A percentile compares a stretch with the other conserved stretches of the same genome.
Evolutionary conservation across 1,139 yeast species (phyloP).

Genomic region (Suzukiozyma palmioleophila): DNA sequence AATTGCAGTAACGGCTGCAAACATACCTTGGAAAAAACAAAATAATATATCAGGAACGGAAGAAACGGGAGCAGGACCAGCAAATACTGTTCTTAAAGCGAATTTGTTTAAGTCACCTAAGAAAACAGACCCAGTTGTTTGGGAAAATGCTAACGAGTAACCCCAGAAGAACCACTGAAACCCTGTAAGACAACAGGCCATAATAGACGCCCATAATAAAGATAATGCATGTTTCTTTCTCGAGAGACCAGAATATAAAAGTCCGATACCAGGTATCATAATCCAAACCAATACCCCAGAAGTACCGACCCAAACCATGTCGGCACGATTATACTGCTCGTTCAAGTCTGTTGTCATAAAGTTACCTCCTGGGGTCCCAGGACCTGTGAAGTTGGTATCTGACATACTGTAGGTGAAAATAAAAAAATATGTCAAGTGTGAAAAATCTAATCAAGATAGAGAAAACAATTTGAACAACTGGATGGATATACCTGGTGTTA

Average conservation of each 20-base stretch:
- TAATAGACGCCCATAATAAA: slow-evolving; percentile 87
- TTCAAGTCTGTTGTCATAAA: slow-evolving; percentile 70
- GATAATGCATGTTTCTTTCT: slow-evolving; percentile 92
- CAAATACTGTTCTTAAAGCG: slow-evolving; percentile 73
- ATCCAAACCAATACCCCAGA: slow-evolving; percentile 81
- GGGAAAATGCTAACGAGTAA: slow-evolving; percentile 80
- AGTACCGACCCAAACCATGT: slow-evolving; percentile 85
- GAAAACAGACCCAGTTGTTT: slow-evolving; percentile 58
- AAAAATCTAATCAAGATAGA: background rate
- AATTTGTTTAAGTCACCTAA: slow-evolving; percentile 80
- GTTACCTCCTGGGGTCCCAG: slow-evolving; percentile 71
- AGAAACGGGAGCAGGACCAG: slow-evolving; percentile 67
- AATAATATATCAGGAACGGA: slow-evolving; percentile 82
- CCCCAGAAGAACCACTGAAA: slow-evolving; percentile 99
- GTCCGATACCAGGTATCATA: slow-evolving; percentile 93
- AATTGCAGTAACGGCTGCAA: slow-evolving; percentile 87
- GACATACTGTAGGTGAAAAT: background rate
- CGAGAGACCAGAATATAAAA: slow-evolving; percentile 84
- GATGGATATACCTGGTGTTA: no score
- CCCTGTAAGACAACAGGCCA: slow-evolving; percentile 74
- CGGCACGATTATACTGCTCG: slow-evolving; percentile 65
- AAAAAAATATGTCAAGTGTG: background rate
- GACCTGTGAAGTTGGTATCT: slow-evolving; percentile 38
- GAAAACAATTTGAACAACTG: no score
- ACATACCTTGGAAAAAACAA: slow-evolving; percentile 93